Evolutionary conservation across 2,329 filamentous ascomycete genomes (phyloP), one percentile per base, ranked within the genome.

Genomic region (Erysiphe pulchra): DNA sequence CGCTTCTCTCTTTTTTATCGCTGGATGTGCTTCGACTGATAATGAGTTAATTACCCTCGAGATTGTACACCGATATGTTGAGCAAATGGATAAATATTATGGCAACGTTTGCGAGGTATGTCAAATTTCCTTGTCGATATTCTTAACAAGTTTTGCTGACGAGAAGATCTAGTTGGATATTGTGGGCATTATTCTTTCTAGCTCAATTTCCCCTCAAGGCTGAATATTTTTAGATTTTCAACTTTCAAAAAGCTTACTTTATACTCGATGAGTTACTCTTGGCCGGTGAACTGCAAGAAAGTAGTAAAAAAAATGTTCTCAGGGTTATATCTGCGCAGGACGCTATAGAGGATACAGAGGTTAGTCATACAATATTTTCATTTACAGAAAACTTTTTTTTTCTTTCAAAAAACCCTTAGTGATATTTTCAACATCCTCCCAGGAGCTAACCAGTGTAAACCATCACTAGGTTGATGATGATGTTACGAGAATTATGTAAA

Each of bases 41-140:
- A 98, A 98, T 64, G 90, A 98, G 61, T 69, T 98, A 59, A 94
- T 95, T 61, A 93, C 84, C 20, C 83, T 98, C 60, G 90, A 98
- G 63, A 85, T 98, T 60, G 92, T 98, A 57, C 90, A 98, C 63
- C 84, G 90, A 64, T 98, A 98, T 62, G 90, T 98, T 59, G 90
- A 98, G 64, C 90, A 98, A 66, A 98, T 98, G 90, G 90, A 98
- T 71, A 98, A 98, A 63, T 98, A 98, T 68, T 98, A 95, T 63
- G 90, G 90, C 63, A 98, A 98, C 62, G 90, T 98, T 49, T 98
- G 90, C 76, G 90, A 98, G 67, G 74, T 98, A 52, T 30, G 48
- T 24, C 2, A 17, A 13, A 5, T 31, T 20, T 33, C 7, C 31
- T 8, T 8, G 24, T 1, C 24, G 8, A 28, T 28, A 28, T 28